These are phyloP conservation scores for Vitis hybrid DNA, from an alignment of 177 flowering plant genomes.

Conservation along the genomic window DNA sequence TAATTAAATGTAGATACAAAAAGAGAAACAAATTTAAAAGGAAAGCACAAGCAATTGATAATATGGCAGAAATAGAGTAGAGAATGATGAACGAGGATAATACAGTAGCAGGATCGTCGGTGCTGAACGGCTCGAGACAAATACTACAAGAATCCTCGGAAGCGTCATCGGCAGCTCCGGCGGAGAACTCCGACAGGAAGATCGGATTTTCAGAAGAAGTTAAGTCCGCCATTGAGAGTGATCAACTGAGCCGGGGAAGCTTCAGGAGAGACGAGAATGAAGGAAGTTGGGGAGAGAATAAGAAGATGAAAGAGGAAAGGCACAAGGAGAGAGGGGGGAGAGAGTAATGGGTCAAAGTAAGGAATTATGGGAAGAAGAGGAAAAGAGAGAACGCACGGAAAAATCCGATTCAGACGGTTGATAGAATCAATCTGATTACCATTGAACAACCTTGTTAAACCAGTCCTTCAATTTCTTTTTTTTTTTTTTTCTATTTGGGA, in stretches of 20 bases:
- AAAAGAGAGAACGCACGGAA: conserved; percentile 15
- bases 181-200: conserved; percentile 17
- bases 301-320: neutral
- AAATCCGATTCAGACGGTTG: conserved; percentile 29
- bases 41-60: neutral
- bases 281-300: neutral
- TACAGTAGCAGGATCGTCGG: conserved; percentile 60
- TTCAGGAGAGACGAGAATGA: neutral
- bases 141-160: conserved; percentile 63
- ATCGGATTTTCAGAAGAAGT: conserved; percentile 15
- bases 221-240: conserved; percentile 30
- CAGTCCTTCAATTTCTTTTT: neutral
- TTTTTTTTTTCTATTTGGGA: neutral
- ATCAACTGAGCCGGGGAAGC: neutral
- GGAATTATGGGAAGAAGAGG: conserved; percentile 23
- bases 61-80: neutral
- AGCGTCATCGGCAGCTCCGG: conserved; percentile 24
- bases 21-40: too few relatives aligned
- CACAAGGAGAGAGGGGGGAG: conserved; percentile 7
- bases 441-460: neutral
- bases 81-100: neutral
- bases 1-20: too few relatives aligned
- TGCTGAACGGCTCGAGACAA: conserved; percentile 60
- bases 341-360: conserved; percentile 34
- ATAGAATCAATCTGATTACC: conserved; percentile 6